Evolutionary conservation across 768 basidiomycete genomes (phyloP).

Genomic region (Leucocoprinus leucothites): DNA sequence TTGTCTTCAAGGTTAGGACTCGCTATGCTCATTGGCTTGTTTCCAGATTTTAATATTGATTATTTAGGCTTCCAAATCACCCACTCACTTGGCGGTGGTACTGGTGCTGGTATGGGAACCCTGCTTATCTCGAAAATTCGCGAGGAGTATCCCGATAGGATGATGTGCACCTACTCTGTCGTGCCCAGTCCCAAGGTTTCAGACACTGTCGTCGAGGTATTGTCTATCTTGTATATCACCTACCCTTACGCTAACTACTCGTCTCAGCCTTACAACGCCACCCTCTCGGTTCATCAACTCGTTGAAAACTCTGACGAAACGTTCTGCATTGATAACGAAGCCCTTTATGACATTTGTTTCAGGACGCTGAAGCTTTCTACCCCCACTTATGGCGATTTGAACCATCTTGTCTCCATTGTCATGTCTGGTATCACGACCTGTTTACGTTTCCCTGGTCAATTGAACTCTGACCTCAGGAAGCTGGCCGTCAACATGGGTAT

Average conservation of each 20-base stretch:
- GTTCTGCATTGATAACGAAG: slow-evolving; percentile 99
- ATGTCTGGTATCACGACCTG: slow-evolving; percentile 99
- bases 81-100: slow-evolving; percentile 98
- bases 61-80: slow-evolving; percentile 94
- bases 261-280: slow-evolving; percentile 91
- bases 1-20: slow-evolving; percentile 87
- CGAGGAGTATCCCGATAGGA: slow-evolving; percentile 98
- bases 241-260: background rate
- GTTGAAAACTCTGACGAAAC: slow-evolving; percentile 99
- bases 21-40: background rate
- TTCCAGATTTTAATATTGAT: slow-evolving; percentile 3
- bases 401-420: slow-evolving; percentile 95
- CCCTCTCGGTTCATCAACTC: slow-evolving; percentile 96
- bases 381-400: slow-evolving; percentile 96
- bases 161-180: slow-evolving; percentile 99
- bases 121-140: slow-evolving; percentile 98
- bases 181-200: slow-evolving; percentile 97
- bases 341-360: slow-evolving; percentile 99
- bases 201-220: slow-evolving; percentile 95
- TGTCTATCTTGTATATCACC: background rate
- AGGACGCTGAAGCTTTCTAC: slow-evolving; percentile 94
- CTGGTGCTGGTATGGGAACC: slow-evolving; percentile 99
- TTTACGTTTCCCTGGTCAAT: slow-evolving; percentile 99
- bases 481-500: slow-evolving; percentile 98
- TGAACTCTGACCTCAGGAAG: slow-evolving; percentile 98